Base-by-base conservation (phyloP, 2,329 filamentous ascomycete species). In the Boeremia lycopersici region DNA sequence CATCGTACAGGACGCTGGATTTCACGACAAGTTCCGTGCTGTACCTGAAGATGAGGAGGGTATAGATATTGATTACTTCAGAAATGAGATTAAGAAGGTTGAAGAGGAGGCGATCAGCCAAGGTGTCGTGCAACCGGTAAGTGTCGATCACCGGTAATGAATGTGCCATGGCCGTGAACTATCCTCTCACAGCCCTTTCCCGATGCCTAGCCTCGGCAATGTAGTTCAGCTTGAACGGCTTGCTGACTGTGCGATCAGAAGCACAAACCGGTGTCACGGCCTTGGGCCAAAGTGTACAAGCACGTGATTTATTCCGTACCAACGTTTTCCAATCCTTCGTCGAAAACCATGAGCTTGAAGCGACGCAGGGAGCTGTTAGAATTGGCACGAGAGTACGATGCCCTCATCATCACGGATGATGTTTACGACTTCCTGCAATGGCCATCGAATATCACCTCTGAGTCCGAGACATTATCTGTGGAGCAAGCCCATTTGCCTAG, bases 401-500 rank as follows among this genome's bases (percentile, higher is more conserved):
- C 90, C 6, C 82, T 98, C n/a, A 76, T 97, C 50, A 82, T 97
- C 26, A 85, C 85, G 43, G 93, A 98, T 76, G 95, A 99, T 73
- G 92, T 98, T 9, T 99, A 99, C 71, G 93, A 98, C 73, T 89
- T 93, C 62, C 81, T 98, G 5, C 89, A 93, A 71, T 97, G 92
- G 91, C 83, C 85, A 2, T 65, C 78, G 7, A 71, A 68, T 55
- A 61, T 65, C 33, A 64, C 56, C 11, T 52, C 67, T 29, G 53
- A 66, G 51, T 53, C 66, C 25, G 52, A 65, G 51, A 56, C 29
- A 56, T 64, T 65, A 40, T 63, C 43, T 45, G 67, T 67, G 31
- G 73, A 74, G 33, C 78, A 72, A 60, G 80, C 83, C 6, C 65
- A 74, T 29, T 61, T 92, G 8, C 91, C 91, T 2, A 85, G 91